Evolutionary conservation across 805 yeast species (phyloP).

Genomic region (Wickerhamiella shivajii): DNA sequence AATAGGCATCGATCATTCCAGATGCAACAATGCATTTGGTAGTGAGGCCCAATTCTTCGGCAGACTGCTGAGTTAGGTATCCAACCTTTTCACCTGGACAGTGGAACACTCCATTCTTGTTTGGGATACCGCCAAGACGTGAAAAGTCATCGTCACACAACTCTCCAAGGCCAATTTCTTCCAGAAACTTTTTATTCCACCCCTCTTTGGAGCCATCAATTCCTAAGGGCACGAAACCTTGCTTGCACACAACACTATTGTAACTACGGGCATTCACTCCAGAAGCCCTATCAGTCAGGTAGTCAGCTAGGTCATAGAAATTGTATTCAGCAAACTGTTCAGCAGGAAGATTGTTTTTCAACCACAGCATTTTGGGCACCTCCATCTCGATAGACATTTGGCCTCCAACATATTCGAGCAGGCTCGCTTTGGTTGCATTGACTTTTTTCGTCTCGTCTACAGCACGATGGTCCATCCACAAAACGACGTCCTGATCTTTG

Average conservation of each 20-base stretch:
- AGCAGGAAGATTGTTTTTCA: conserved; percentile 66
- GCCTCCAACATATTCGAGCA: conserved; percentile 89
- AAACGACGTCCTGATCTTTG: conserved; percentile 60
- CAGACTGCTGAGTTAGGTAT: conserved; percentile 46
- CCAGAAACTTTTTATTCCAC: conserved; percentile 75
- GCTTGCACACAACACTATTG: conserved; percentile 89
- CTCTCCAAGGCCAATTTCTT: conserved; percentile 56
- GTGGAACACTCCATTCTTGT: conserved; percentile 53
- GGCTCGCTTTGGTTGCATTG: conserved; percentile 64
- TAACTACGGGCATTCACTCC: conserved; percentile 74
- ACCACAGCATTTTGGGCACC: conserved; percentile 92
- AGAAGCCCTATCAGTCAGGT: conserved; percentile 80
- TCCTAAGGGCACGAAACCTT: conserved; percentile 85
- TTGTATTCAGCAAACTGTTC: conserved; percentile 44
- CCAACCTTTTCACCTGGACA: conserved; percentile 90
- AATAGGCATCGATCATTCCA: conserved; percentile 95
- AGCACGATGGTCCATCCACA: conserved; percentile 99
- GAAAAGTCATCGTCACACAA: conserved; percentile 61
- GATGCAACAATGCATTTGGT: conserved; percentile 75
- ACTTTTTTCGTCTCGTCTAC: conserved; percentile 63
- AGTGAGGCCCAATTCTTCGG: conserved; percentile 71
- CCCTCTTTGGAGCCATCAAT: conserved; percentile 77
- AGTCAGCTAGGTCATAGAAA: conserved; percentile 89
- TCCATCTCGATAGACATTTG: conserved; percentile 98
- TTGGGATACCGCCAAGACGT: conserved; percentile 72